These are phyloP conservation scores for Aspergillus proliferans DNA, from an alignment of 2,329 filamentous ascomycete genomes.

Conservation along the genomic window DNA sequence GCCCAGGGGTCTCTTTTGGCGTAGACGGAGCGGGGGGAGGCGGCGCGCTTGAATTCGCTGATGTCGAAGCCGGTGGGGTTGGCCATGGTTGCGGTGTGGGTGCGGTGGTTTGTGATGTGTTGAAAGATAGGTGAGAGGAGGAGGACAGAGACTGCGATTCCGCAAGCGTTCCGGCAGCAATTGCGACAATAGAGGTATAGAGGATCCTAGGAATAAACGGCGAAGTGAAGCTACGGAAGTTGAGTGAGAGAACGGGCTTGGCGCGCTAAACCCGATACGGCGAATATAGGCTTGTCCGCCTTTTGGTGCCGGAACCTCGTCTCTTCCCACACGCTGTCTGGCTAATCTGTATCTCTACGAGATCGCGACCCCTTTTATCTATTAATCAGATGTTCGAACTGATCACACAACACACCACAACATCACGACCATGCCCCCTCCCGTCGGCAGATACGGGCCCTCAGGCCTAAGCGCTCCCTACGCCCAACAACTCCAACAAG, in stretches of 20 bases:
- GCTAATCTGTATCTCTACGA: background rate
- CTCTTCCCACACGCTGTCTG: background rate
- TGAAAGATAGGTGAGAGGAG: constrained; percentile 7
- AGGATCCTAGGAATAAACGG: background rate
- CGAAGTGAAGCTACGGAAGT: constrained; percentile 16
- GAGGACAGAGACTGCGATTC: constrained; percentile 6
- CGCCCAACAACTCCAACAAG: constrained; percentile 31
- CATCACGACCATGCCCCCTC: constrained; percentile 49
- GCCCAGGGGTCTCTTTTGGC: constrained; percentile 56
- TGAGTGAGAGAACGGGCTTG: constrained; percentile 16
- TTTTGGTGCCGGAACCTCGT: constrained; percentile 9
- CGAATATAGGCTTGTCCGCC: constrained; percentile 19
- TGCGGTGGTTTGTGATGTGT: constrained; percentile 1
- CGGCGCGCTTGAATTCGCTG: constrained; percentile 67
- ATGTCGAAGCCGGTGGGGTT: constrained; percentile 91
- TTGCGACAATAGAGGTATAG: constrained; percentile 4
- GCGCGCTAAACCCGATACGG: constrained; percentile 29
- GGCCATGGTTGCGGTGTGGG: constrained; percentile 45
- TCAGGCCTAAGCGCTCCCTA: constrained; percentile 56
- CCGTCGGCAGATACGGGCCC: constrained; percentile 53
- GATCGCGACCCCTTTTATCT: background rate
- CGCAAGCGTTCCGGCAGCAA: constrained; percentile 4
- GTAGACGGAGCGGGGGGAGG: constrained; percentile 50
- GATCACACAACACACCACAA: background rate
- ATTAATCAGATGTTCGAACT: background rate